These are phyloP conservation scores for Hypholoma sublateritium DNA, from an alignment of 768 basidiomycete genomes.

Conservation along the genomic window DNA sequence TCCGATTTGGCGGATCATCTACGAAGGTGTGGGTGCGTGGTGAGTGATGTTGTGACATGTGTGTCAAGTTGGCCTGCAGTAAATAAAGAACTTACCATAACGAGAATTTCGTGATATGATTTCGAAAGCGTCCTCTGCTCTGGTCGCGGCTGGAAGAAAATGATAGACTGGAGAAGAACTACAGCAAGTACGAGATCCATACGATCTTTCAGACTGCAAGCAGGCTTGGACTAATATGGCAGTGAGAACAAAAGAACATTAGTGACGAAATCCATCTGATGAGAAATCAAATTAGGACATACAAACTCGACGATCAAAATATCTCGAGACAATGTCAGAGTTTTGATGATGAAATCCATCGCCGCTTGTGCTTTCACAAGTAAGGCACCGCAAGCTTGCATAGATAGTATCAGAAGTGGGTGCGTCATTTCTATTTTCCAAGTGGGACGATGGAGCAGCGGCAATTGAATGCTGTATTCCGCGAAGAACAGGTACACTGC, in stretches of 20 bases:
- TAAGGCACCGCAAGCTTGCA: conserved; percentile 64
- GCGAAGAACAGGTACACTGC: conserved; percentile 57
- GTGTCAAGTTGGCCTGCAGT: conserved; percentile 1
- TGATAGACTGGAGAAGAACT: conserved; percentile 57
- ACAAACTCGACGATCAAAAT: conserved; percentile 57
- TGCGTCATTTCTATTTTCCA: conserved; percentile 50
- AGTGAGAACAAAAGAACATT: conserved; percentile 3
- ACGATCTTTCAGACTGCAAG: conserved; percentile 33
- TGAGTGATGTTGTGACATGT: conserved; percentile 18
- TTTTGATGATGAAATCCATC: conserved; percentile 45
- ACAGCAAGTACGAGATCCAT: conserved; percentile 45
- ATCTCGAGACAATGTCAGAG: conserved; percentile 43
- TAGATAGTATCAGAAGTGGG: conserved; percentile 48
- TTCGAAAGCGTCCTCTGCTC: conserved; percentile 48
- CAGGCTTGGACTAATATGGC: conserved; percentile 35
- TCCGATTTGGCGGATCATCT: conserved; percentile 50
- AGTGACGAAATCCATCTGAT: conserved; percentile 20
- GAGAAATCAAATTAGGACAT: conserved; percentile 25
- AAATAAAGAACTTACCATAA: conserved; percentile 43
- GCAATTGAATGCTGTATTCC: conserved; percentile 52
- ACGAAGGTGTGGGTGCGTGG: conserved; percentile 18
- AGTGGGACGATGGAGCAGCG: conserved; percentile 55
- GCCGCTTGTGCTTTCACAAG: conserved; percentile 53
- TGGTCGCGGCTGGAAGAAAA: conserved; percentile 50
- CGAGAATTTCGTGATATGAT: conserved; percentile 61